phyloP scores from a whole-genome alignment of 306 rosid genomes.

The Prunus armeniaca region DNA sequence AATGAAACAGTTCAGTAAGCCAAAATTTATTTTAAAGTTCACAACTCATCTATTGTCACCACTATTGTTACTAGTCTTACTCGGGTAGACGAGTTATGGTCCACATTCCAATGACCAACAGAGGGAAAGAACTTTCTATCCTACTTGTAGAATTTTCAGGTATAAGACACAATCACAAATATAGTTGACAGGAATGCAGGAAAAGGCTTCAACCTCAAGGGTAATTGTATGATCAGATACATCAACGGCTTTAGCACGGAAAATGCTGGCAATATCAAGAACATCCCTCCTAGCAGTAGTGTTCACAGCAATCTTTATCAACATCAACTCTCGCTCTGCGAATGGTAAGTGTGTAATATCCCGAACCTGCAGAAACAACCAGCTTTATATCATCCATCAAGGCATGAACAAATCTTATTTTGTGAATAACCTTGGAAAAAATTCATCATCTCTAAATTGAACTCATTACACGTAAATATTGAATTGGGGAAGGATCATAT shows the following conservation, averaged over 20 bases:
- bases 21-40: too few species aligned
- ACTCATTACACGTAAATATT: background rate
- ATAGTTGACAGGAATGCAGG: background rate
- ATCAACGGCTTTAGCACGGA: conserved; percentile 63
- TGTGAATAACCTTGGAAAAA: background rate
- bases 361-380: conserved; percentile 38
- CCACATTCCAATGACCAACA: background rate
- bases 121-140: background rate
- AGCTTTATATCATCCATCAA: conserved; percentile 7
- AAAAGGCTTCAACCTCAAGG: conserved; percentile 42
- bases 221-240: conserved; percentile 61
- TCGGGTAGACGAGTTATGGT: background rate
- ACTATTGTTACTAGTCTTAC: too few species aligned
- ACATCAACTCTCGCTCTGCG: conserved; percentile 58
- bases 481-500: background rate
- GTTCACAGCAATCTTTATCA: conserved; percentile 55
- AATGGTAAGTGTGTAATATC: conserved; percentile 51
- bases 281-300: conserved; percentile 56
- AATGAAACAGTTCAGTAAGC: too few species aligned
- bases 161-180: background rate
- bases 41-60: too few species aligned
- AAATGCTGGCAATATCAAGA: conserved; percentile 55
- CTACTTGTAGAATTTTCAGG: background rate
- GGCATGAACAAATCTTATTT: background rate
- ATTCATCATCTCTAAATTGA: background rate